A percentile compares a stretch with the other conserved stretches of the same genome.
These are phyloP conservation scores for Chaetomium sp. DNA, from an alignment of 2,329 filamentous ascomycete genomes.

Conservation along the genomic window DNA sequence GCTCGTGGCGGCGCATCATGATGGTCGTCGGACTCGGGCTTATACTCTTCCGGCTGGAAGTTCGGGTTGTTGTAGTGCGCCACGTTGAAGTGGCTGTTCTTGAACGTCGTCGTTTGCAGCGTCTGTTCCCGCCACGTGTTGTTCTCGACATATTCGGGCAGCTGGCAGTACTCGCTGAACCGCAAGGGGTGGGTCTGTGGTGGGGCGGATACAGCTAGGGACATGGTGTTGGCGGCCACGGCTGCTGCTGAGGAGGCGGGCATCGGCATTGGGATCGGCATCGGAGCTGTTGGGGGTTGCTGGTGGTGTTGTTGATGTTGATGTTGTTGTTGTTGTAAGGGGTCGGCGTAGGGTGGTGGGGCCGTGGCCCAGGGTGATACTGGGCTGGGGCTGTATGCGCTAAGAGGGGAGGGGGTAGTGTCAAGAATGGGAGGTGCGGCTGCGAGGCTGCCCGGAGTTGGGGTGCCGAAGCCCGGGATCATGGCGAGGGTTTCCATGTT, in stretches of 20 bases:
- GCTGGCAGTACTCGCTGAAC: slow-evolving; percentile 51
- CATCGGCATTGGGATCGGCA: slow-evolving; percentile 10
- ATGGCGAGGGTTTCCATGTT: slow-evolving; percentile 40
- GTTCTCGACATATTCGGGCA: slow-evolving; percentile 31
- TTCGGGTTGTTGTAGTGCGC: slow-evolving; percentile 62
- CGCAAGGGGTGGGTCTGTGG: slow-evolving; percentile 35
- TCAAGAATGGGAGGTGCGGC: slow-evolving; percentile 13
- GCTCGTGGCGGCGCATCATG: slow-evolving; percentile 15
- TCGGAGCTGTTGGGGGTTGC: not conserved
- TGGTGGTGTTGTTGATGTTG: too few relatives aligned
- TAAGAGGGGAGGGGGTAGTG: slow-evolving; percentile 23
- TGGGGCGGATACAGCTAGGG: slow-evolving; percentile 6
- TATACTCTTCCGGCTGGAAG: slow-evolving; percentile 51
- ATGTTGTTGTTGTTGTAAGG: slow-evolving; percentile 13
- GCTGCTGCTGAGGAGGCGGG: slow-evolving; percentile 19
- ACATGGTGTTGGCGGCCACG: not conserved
- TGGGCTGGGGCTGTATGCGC: slow-evolving; percentile 27
- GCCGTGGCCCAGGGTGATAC: slow-evolving; percentile 33
- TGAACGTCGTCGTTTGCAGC: slow-evolving; percentile 53
- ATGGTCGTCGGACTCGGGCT: slow-evolving; percentile 35
- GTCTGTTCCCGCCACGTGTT: slow-evolving; percentile 37
- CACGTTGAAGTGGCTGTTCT: slow-evolving; percentile 60
- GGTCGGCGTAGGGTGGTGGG: slow-evolving; percentile 28
- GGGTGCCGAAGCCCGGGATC: slow-evolving; percentile 39
- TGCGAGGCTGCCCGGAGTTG: slow-evolving; percentile 13